Evolutionary conservation across 768 basidiomycete genomes (phyloP).

Genomic region (Suillus spraguei): DNA sequence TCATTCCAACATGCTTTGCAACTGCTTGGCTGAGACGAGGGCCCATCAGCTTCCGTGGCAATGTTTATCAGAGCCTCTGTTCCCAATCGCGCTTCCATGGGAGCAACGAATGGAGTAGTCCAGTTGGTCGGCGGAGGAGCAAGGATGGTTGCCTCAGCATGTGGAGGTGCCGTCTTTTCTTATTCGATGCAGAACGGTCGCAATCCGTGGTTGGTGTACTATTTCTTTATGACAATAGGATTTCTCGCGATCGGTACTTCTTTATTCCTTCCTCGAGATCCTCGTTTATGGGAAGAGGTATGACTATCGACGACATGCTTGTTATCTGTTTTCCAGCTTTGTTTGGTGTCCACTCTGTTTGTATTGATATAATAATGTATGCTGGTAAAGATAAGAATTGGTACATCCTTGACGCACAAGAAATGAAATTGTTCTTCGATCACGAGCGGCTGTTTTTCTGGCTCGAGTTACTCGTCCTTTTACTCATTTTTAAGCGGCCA

Average conservation of each 20-base stretch:
- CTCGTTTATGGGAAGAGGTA: not conserved
- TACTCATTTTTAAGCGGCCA: too few relatives aligned
- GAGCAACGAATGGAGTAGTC: too few relatives aligned
- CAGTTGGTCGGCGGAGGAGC: too few relatives aligned
- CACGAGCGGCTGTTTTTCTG: too few relatives aligned
- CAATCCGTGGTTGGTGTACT: not conserved
- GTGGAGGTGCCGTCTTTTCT: not conserved
- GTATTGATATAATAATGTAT: too few relatives aligned
- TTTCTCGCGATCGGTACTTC: not conserved
- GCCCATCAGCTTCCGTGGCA: not conserved
- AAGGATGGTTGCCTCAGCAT: not conserved
- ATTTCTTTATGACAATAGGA: not conserved
- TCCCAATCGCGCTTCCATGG: not conserved
- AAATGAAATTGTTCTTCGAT: too few relatives aligned
- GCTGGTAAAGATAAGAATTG: too few relatives aligned
- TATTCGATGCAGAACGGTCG: constrained; percentile 1
- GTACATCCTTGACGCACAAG: too few relatives aligned
- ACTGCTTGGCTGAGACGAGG: not conserved
- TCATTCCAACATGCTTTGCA: not conserved
- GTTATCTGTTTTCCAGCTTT: too few relatives aligned
- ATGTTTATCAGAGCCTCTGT: not conserved
- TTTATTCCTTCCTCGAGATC: not conserved
- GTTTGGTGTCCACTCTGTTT: too few relatives aligned
- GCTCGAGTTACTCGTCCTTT: too few relatives aligned
- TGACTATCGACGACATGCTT: not conserved